Conservation (phyloP, 208 protist genomes). For the Naegleria gruberi region DNA sequence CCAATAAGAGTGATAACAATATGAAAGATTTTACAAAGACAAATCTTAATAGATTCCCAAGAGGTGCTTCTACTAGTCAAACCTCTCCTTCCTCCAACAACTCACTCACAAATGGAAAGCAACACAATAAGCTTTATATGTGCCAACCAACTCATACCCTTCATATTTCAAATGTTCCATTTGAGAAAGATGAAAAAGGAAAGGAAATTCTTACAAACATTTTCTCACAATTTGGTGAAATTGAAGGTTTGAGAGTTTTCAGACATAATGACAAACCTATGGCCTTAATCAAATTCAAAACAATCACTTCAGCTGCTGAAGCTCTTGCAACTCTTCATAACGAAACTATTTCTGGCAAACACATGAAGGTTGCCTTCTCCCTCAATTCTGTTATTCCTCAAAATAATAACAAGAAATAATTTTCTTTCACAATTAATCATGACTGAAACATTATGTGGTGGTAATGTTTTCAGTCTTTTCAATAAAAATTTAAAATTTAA, state of each 20-base stretch:
- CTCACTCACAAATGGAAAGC: neutral
- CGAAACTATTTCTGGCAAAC: neutral
- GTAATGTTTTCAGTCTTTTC: neutral
- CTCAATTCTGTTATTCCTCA: neutral
- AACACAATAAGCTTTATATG: neutral
- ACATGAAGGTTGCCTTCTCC: conserved; percentile 6
- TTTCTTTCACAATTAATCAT: neutral
- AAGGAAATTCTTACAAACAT: neutral
- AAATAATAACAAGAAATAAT: neutral
- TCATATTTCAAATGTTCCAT: conserved; percentile 8
- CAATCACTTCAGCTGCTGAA: neutral
- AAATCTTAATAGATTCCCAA: neutral
- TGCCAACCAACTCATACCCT: conserved; percentile 7
- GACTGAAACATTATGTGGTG: neutral
- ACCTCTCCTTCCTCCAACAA: neutral
- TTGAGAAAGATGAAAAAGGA: neutral
- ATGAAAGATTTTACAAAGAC: conserved; percentile 1
- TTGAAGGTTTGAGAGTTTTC: neutral
- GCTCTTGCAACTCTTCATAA: neutral
- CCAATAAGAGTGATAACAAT: neutral
- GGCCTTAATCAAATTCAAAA: neutral
- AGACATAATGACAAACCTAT: conserved; percentile 6
- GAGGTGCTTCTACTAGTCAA: neutral
- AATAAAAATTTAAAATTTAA: too few species aligned
- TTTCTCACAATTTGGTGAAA: neutral